phyloP scores from a whole-genome alignment of 108 stramenopile genomes.

The Cylindrotheca fusiformis region DNA sequence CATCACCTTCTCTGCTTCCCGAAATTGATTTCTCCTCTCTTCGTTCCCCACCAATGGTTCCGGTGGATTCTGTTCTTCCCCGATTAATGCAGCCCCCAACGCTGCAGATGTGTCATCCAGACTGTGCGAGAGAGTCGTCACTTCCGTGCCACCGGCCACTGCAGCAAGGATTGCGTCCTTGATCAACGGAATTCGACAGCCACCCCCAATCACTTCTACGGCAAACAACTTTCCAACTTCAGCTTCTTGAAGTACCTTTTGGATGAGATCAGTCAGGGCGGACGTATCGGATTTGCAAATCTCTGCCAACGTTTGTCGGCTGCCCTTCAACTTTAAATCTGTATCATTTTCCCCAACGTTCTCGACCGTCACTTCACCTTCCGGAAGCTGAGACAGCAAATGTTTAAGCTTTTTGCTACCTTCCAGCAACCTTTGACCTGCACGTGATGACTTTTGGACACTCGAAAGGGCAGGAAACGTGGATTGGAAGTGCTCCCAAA shows the following conservation, averaged over 20 bases:
- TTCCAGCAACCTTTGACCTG: conserved; percentile 44
- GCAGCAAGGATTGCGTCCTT: conserved; percentile 36
- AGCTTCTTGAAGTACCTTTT: conserved; percentile 19
- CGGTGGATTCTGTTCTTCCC: background rate
- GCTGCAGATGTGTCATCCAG: conserved; percentile 60
- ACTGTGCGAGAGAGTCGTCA: conserved; percentile 34
- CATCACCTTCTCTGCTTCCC: conserved; percentile 33
- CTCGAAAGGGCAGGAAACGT: conserved; percentile 18
- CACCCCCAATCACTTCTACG: conserved; percentile 54
- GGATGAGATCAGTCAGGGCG: conserved; percentile 29
- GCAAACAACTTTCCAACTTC: conserved; percentile 8
- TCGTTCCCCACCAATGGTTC: background rate
- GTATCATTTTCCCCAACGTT: conserved; percentile 31
- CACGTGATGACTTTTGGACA: conserved; percentile 30
- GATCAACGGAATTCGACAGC: conserved; percentile 53
- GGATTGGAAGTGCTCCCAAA: conserved; percentile 43
- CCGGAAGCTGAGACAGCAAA: conserved; percentile 45
- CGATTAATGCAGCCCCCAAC: conserved; percentile 41
- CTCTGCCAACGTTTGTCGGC: conserved; percentile 25
- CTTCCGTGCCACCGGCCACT: conserved; percentile 12
- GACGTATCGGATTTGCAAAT: conserved; percentile 23
- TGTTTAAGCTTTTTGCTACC: conserved; percentile 50
- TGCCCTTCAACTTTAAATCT: conserved; percentile 34
- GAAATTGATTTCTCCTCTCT: conserved; percentile 18
- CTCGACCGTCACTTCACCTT: conserved; percentile 44